These are phyloP conservation scores for Desmodesmus armatus DNA, from an alignment of 139 green algal genomes.

Conservation along the genomic window DNA sequence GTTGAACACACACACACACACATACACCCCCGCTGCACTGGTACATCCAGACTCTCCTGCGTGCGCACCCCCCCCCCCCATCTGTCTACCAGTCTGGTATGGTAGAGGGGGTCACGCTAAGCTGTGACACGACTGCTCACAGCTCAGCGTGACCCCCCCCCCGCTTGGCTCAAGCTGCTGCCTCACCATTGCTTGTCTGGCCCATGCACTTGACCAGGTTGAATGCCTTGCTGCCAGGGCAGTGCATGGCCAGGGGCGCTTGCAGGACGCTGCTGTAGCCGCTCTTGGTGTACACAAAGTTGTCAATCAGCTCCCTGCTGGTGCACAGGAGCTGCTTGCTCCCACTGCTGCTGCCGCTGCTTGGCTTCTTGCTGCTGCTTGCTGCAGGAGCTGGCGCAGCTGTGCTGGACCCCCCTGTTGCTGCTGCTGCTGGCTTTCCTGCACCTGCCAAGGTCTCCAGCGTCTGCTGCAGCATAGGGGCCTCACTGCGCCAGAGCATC, in stretches of 20 bases:
- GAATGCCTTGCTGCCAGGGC: constrained; percentile 18
- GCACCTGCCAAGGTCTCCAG: no score
- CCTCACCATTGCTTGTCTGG: neutral
- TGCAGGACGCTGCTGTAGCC: constrained; percentile 32
- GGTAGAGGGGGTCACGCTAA: no score
- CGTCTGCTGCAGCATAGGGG: no score
- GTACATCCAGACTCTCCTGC: no score
- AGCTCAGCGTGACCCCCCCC: neutral
- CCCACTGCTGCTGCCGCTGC: constrained; percentile 17
- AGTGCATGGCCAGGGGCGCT: constrained; percentile 34
- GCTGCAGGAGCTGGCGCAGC: neutral
- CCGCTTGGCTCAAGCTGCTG: neutral
- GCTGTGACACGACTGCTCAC: no score
- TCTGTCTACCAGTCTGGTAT: no score
- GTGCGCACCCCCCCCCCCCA: no score
- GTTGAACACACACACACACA: no score
- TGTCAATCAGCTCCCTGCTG: constrained; percentile 16
- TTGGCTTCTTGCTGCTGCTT: constrained; percentile 1
- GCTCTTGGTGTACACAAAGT: constrained; percentile 21
- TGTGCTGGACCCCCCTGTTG: neutral
- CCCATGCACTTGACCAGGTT: constrained; percentile 24
- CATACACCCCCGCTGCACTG: no score
- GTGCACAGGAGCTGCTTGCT: constrained; percentile 1
- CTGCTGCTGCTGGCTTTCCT: constrained; percentile 22
- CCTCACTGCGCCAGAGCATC: no score